phyloP scores from a whole-genome alignment of 176 grass and related monocot genomes.

The Elymus sibiricus region DNA sequence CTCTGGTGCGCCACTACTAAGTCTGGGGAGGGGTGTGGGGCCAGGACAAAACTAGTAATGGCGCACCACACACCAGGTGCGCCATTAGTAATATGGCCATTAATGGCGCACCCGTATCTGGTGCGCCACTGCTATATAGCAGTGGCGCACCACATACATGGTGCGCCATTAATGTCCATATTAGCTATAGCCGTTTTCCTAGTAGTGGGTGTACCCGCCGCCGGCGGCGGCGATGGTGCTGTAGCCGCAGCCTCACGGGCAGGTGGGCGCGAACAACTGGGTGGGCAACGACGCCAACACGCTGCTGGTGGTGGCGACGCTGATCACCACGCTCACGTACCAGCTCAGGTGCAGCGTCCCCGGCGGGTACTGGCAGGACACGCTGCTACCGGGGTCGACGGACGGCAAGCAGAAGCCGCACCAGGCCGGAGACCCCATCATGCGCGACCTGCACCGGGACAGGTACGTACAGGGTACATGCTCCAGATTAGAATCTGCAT shows the following conservation, averaged over 20 bases:
- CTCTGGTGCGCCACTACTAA: no score
- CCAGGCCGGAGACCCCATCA: conserved; percentile 28
- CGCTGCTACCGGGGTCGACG: not conserved
- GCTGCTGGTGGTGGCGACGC: conserved; percentile 37
- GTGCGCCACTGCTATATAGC: no score
- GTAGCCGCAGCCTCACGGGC: not conserved
- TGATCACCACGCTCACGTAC: conserved; percentile 46
- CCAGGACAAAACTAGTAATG: no score
- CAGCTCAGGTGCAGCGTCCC: conserved; percentile 34
- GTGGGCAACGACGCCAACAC: conserved; percentile 21
- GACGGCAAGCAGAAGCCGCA: conserved; percentile 1
- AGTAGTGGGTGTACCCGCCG: not conserved
- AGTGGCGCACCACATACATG: no score
- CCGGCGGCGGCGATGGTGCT: not conserved
- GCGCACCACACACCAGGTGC: no score
- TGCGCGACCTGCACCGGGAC: conserved; percentile 16
- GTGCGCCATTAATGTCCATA: no score
- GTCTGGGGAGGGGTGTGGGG: no score
- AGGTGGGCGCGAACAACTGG: not conserved
- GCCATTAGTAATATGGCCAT: no score
- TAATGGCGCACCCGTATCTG: no score
- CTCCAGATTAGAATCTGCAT: not conserved
- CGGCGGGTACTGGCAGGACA: conserved; percentile 37
- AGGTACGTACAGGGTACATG: not conserved
- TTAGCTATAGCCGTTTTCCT: no score